Conservation (phyloP, 208 protist species). For the Ichthyophonus hoferi region DNA sequence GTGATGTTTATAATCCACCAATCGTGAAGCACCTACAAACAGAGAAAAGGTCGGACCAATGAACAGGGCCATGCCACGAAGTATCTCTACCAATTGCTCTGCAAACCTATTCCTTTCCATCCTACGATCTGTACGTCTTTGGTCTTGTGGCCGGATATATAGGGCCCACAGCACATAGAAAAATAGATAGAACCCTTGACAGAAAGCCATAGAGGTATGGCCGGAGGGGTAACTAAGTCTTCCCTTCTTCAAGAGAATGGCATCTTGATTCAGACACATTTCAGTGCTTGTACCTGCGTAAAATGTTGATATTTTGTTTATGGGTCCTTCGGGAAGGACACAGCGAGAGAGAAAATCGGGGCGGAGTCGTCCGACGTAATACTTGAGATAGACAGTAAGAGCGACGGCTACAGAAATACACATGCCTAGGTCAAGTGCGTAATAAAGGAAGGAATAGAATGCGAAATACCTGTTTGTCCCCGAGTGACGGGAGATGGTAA, state of each 20-base stretch:
- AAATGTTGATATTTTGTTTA: too few species aligned
- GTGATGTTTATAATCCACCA: conserved; percentile 12
- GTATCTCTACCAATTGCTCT: not conserved
- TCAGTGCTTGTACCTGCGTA: not conserved
- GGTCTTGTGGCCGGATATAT: not conserved
- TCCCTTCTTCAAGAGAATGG: not conserved
- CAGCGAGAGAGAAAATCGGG: conserved; percentile 11
- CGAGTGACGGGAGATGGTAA: not conserved
- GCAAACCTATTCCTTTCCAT: not conserved
- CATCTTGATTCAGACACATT: not conserved
- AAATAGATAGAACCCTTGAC: not conserved
- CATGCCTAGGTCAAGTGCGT: not conserved
- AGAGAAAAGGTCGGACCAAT: not conserved
- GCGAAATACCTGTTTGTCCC: not conserved
- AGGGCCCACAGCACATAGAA: not conserved
- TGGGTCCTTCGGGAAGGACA: not conserved
- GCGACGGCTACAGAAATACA: not conserved
- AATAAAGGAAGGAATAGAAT: not conserved
- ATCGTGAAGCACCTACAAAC: not conserved
- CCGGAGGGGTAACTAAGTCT: conserved; percentile 5
- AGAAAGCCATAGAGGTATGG: conserved; percentile 15
- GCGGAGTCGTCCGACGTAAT: not conserved
- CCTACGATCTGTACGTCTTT: not conserved
- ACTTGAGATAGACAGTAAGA: conserved; percentile 7
- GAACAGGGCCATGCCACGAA: not conserved